These are phyloP conservation scores for Wallacemonas collosoma DNA, from an alignment of 208 protist genomes.

Conservation along the genomic window DNA sequence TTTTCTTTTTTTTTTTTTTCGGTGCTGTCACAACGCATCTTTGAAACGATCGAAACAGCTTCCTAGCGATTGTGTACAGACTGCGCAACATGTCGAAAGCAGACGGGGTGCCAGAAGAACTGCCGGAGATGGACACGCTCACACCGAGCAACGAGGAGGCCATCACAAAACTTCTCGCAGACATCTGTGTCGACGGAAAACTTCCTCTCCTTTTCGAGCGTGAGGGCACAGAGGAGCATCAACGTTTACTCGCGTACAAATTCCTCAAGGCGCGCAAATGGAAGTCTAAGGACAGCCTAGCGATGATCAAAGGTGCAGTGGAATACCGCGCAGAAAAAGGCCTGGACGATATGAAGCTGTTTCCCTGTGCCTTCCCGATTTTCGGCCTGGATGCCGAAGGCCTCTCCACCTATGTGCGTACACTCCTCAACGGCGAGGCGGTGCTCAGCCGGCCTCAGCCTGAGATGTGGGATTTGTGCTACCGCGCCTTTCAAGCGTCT, in stretches of 20 bases:
- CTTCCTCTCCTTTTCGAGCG: conserved; percentile 42
- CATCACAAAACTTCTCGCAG: conserved; percentile 36
- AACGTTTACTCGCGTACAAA: conserved; percentile 62
- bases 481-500: conserved; percentile 42
- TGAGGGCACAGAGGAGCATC: conserved; percentile 27
- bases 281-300: conserved; percentile 46
- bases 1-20: not conserved
- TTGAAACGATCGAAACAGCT: too few relatives aligned
- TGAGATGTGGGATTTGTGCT: conserved; percentile 37
- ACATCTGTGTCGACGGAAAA: conserved; percentile 26
- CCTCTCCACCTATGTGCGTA: conserved; percentile 30
- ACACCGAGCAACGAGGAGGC: conserved; percentile 27
- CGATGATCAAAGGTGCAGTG: conserved; percentile 60
- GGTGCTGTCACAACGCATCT: not conserved
- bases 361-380: conserved; percentile 62
- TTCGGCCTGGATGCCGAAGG: conserved; percentile 50
- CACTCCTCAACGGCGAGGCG: conserved; percentile 20
- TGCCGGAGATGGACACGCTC: conserved; percentile 59
- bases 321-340: conserved; percentile 43
- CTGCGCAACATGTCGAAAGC: conserved; percentile 35
- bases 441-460: conserved; percentile 20
- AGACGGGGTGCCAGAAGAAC: conserved; percentile 34
- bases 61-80: too few relatives aligned
- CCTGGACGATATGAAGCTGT: conserved; percentile 53
- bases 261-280: conserved; percentile 66